Base-by-base conservation (phyloP, 2,329 filamentous ascomycete species). In the Fusarium compactum region DNA sequence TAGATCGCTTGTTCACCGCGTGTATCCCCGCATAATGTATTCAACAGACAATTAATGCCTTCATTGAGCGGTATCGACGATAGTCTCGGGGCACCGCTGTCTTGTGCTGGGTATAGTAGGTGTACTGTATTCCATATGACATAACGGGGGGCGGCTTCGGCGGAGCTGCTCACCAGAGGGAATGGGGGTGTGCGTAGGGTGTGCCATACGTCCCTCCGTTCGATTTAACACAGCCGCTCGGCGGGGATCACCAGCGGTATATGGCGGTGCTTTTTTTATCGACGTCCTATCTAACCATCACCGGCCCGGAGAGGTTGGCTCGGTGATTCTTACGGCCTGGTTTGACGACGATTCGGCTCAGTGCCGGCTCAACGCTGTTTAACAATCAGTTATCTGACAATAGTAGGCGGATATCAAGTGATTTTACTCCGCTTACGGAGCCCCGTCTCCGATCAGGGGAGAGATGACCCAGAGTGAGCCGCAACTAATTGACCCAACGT, bases 71-170 rank as follows among this genome's bases (percentile, higher is more conserved):
- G 34, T 51, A 46, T 55, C 38, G 22, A 41, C 50, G 44, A 58
- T 43, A 58, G 51, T 53, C 43, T 65, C 41, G 59, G 51, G 53
- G 62, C 48, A 60, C 66, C 47, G 61, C 60, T 62, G 65, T 58
- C 69, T 71, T 55, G 55, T 52, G 24, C 48, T 52, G 24, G 32
- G 30, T 50, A 57, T 74, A 55, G 41, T 24, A 56, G 41, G 51
- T 34, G 62, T 40, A 53, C 59, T 56, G 47, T 60, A 32, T 8
- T 56, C 45, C 27, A 24, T 54, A 65, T 72, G 62, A 71, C 67
- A 74, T 73, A 70, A 66, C 67, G 41, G 57, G 67, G 44, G 65
- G 72, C 67, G 72, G 72, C 59, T 69, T 73, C 59, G 67, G 71
- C 71, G 71, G 65, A 72, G 65, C 62, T 8, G 0, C 53, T 54